Conservation (phyloP, 2,329 filamentous ascomycete genomes). For the Thielaviopsis populi region DNA sequence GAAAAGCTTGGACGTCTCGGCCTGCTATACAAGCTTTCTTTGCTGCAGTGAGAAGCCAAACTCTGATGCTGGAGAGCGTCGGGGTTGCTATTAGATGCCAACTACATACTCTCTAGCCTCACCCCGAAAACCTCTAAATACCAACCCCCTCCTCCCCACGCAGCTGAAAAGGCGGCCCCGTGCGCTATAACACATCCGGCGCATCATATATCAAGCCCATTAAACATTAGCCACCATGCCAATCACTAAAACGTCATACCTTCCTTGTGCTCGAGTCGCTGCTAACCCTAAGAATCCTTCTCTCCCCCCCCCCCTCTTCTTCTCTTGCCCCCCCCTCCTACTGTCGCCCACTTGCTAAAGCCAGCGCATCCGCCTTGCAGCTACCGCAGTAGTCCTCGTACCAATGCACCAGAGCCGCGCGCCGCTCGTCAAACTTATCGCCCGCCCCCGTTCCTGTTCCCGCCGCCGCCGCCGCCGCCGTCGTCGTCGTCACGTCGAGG, state of each 20-base stretch:
- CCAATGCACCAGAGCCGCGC: constrained; percentile 33
- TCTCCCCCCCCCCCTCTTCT: neutral
- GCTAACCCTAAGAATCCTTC: too few species aligned
- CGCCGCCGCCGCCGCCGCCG: constrained; percentile 17
- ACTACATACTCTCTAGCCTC: too few species aligned
- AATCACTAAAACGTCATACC: too few species aligned
- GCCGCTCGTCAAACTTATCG: constrained; percentile 23
- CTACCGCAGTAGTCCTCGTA: constrained; percentile 41
- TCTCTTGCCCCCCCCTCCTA: neutral
- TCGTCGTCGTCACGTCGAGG: neutral
- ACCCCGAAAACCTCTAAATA: too few species aligned
- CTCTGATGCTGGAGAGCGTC: too few species aligned
- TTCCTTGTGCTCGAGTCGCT: too few species aligned
- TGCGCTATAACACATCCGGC: neutral
- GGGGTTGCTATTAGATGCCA: too few species aligned
- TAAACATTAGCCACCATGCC: neutral
- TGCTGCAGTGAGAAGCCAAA: too few species aligned
- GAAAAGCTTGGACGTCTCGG: too few species aligned
- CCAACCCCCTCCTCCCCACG: too few species aligned
- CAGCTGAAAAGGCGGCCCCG: neutral
- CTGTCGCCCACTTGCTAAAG: constrained; percentile 17
- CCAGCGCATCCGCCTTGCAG: constrained; percentile 33
- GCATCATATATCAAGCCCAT: too few species aligned
- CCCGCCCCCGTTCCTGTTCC: constrained; percentile 23
- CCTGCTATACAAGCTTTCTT: neutral